Conservation (phyloP, 495 filamentous ascomycete species). For the Aspergillus ellipticus region DNA sequence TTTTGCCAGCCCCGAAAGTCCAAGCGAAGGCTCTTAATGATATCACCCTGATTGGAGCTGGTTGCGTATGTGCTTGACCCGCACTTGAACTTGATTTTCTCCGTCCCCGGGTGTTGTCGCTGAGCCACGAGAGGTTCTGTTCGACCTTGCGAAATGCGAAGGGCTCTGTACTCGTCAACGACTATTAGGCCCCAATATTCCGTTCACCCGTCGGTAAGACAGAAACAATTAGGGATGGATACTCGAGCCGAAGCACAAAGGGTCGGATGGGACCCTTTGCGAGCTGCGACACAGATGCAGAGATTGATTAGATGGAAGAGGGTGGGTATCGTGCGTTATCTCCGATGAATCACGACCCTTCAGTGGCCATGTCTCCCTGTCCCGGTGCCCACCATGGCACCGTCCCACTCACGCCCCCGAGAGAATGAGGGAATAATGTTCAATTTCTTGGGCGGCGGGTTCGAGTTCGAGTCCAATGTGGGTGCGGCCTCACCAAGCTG, state of each 20-base stretch:
- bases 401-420: background rate
- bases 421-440: conserved; percentile 3
- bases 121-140: background rate
- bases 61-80: conserved; percentile 1
- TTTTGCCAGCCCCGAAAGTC: background rate
- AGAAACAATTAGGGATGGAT: background rate
- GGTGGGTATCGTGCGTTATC: conserved; percentile 23
- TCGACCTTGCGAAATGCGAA: background rate
- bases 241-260: conserved; percentile 1
- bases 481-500: background rate
- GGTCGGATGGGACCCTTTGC: background rate
- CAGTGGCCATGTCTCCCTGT: conserved; percentile 6
- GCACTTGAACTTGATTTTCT: conserved; percentile 1
- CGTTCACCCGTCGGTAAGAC: background rate
- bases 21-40: background rate
- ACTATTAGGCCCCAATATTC: background rate
- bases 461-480: background rate
- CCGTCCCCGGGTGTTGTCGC: background rate
- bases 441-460: background rate
- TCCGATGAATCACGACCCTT: conserved; percentile 14
- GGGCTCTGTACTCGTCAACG: background rate
- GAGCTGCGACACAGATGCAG: conserved; percentile 5
- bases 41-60: background rate
- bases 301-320: conserved; percentile 28
- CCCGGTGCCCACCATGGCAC: conserved; percentile 6